Evolutionary conservation across 2,329 filamentous ascomycete species (phyloP), one percentile per base, ranked within the genome.

Genomic region (Microcera coccophila): DNA sequence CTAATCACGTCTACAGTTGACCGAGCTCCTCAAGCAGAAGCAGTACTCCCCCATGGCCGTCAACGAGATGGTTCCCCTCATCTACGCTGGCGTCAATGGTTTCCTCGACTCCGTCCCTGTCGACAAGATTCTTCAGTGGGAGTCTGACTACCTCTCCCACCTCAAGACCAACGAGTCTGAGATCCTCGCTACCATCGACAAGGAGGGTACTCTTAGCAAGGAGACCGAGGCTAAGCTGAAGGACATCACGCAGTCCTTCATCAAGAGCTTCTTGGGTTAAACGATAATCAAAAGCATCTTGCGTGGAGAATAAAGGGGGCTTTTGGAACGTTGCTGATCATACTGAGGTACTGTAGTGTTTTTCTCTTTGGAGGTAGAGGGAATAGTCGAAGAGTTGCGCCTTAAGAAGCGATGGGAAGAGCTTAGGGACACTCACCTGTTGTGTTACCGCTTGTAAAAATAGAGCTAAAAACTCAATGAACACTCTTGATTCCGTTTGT

Each of bases 61-160:
- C 69, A 93, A 94, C 80, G 91, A 98, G 80, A 97, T 97, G 91
- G 93, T 98, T 78, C 93, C 93, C 60, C 84, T 98, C 61, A 97
- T 98, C 81, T 98, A 82, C 75, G 91, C 93, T 58, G 93, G 93
- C 94, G 89, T 98, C 77, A 97, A 97, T 76, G 93, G 93, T 79
- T 76, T 81, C 75, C 84, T 98, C 59, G 93, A 98, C 78, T 67
- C 54, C 61, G 79, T 98, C 57, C 93, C 93, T 54, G 93, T 97
- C 66, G 69, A 55, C 82, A 95, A 91, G 85, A 86, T 98, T 61
- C 82, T 93, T 54, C 71, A 82, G 70, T 98, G 91, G 90, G 93
- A 98, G 81, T 61, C 84, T 64, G 91, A 97, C 75, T 94, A 95
- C 85, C 78, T 96, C 52, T 75, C 85, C 58, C 87, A 96, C 80